Base-by-base conservation (phyloP, 2,329 filamentous ascomycete genomes). In the Dothideomycetidae sp. region DNA sequence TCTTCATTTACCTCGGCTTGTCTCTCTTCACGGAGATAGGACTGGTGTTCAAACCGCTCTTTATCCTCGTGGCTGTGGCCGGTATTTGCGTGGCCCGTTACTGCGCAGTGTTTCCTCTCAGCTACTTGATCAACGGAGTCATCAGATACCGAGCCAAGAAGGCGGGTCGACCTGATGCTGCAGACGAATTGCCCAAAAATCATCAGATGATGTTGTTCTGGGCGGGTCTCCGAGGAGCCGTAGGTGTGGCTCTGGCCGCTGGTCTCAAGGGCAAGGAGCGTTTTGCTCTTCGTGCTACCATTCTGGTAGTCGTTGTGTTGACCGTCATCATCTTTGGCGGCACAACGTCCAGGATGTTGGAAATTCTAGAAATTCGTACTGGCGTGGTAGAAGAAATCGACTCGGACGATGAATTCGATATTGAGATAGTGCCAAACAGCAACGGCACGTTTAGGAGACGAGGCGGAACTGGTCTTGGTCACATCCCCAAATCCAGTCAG, bases 141-240 rank as follows among this genome's bases (percentile, higher is more conserved):
- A 84, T 92, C 48, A 75, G 81, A 41, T 93, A 93, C 55, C 75
- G 85, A 32, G 83, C 86, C 11, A 71, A 74, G 34, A 75, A 82
- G 33, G 72, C 78, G 37, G 85, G 85, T 15, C 70, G 67, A 40
- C 36, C 36, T 15, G 81, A 93, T 40, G 73, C 78, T 4, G 73
- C 75, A 11, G 88, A 96, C 46, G 90, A 96, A 57, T 64, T 98
- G 23, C 90, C 90, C 0, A 92, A 85, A 54, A 84, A 83, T 49
- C 93, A 96, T 59, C 90, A 96, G 59, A 85, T 81, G n/a, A 96
- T 98, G 90, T 73, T 98, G n/a, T 98, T 93, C 63, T 98, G 90
- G 90, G 90, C 90, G 11, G 90, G 90, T 16, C 69, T 98, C 18
- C 82, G 90, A 44, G 90, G 90, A 50, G 90, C 90, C 32, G 90